These are phyloP conservation scores for Aspergillus fijiensis DNA, from an alignment of 2,329 filamentous ascomycete species.

Conservation along the genomic window DNA sequence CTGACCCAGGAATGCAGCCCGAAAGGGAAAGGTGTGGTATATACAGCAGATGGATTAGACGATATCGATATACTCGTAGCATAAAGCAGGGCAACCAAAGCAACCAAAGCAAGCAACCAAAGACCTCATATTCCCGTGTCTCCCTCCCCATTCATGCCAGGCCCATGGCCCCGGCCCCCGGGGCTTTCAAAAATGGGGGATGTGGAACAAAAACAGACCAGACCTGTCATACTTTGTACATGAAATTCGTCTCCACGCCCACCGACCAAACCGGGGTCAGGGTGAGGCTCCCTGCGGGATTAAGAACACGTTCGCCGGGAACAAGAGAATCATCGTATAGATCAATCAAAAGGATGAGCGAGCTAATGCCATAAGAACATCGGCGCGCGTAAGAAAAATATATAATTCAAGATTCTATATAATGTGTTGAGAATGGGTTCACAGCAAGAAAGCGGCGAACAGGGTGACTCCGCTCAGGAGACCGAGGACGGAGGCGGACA, in stretches of 20 bases:
- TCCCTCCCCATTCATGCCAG: neutral
- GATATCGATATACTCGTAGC: constrained; percentile 1
- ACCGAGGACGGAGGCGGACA: constrained; percentile 25
- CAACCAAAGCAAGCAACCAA: neutral
- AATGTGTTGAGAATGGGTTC: constrained; percentile 5
- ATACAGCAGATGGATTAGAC: constrained; percentile 7
- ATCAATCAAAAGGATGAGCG: too few species aligned
- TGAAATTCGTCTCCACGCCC: neutral
- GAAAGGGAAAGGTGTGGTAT: neutral
- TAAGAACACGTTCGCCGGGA: constrained; percentile 5
- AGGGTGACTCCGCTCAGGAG: constrained; percentile 29
- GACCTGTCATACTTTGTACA: neutral
- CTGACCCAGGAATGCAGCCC: neutral
- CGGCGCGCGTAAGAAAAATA: neutral
- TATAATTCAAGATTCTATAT: neutral
- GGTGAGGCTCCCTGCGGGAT: neutral
- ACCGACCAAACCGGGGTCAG: neutral
- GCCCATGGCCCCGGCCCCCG: neutral
- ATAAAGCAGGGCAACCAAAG: neutral
- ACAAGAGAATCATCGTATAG: neutral
- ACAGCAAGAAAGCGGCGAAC: constrained; percentile 30
- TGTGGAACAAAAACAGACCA: neutral
- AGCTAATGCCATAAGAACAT: too few species aligned
- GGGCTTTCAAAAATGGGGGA: neutral
- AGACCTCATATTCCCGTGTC: neutral